Conservation (phyloP, 1,284 basidiomycete species). For the Vanrija sp. region DNA sequence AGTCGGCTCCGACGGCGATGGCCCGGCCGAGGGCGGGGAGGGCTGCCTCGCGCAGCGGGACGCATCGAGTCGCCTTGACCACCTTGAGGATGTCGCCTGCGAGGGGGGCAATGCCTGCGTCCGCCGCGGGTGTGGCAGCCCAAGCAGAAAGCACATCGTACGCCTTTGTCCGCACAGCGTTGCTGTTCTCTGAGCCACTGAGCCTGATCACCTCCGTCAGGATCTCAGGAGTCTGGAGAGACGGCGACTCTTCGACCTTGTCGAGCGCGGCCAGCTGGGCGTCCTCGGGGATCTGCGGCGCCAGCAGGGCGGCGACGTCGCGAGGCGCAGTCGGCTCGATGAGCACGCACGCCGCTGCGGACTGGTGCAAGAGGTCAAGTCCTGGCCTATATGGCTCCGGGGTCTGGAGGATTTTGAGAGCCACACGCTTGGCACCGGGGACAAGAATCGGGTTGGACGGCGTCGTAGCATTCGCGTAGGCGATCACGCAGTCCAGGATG, state of each 20-base stretch:
- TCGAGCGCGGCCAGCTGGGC: conserved; percentile 10
- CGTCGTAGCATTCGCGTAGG: conserved; percentile 5
- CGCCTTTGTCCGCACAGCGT: conserved; percentile 9
- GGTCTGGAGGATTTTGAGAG: conserved; percentile 4
- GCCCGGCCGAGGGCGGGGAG: conserved; percentile 29
- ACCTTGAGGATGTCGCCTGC: not conserved
- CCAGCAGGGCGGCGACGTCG: conserved; percentile 5
- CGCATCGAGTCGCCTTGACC: conserved; percentile 13
- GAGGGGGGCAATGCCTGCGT: not conserved
- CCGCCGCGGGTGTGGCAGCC: not conserved
- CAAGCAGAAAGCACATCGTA: conserved; percentile 7
- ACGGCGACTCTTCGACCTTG: not conserved
- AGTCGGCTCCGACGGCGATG: not conserved
- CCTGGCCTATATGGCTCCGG: conserved; percentile 2
- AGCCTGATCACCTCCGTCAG: conserved; percentile 1
- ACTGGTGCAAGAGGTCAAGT: conserved; percentile 10
- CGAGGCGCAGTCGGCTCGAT: not conserved
- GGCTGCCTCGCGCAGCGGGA: conserved; percentile 40
- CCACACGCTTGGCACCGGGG: not conserved
- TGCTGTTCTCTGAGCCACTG: not conserved
- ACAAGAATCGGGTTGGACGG: not conserved
- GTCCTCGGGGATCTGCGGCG: conserved; percentile 7
- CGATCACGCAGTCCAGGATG: conserved; percentile 17
- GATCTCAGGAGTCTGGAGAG: not conserved
- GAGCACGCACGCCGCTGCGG: conserved; percentile 5